Percentiles rank a stretch among this genome's conserved stretches.
Conservation (phyloP, 1,284 basidiomycete genomes). For the Trametes pubescens region DNA sequence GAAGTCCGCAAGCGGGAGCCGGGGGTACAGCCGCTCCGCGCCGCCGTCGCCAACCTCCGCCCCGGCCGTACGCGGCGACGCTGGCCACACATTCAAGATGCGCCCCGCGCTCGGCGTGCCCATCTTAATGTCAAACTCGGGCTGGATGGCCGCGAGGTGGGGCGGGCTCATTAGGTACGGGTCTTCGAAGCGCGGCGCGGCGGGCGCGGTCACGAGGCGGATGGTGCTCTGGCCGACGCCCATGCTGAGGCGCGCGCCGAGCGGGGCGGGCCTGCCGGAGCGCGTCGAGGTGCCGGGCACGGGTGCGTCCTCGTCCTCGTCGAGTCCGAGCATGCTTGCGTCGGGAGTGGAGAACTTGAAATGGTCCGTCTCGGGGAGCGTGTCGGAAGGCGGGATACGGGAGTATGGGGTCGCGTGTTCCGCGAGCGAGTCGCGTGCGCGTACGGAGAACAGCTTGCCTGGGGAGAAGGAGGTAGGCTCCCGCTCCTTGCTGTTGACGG, state of each 20-base stretch:
- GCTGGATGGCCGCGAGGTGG: conserved; percentile 65
- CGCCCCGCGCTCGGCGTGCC: conserved; percentile 56
- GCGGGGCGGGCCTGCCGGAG: conserved; percentile 63
- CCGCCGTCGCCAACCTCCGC: conserved; percentile 6
- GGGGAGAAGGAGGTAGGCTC: conserved; percentile 26
- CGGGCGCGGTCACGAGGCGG: conserved; percentile 55
- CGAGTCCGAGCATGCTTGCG: conserved; percentile 34
- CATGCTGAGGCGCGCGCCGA: conserved; percentile 62
- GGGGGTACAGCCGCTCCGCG: conserved; percentile 45
- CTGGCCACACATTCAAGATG: conserved; percentile 52
- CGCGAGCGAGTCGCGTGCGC: conserved; percentile 52
- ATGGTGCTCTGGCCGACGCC: conserved; percentile 56
- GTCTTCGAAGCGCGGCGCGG: conserved; percentile 10
- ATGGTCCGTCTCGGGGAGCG: conserved; percentile 53
- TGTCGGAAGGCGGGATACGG: conserved; percentile 54
- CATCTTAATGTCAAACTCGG: conserved; percentile 70
- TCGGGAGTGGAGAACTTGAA: conserved; percentile 55
- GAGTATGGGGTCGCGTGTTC: conserved; percentile 60
- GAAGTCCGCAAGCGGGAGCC: conserved; percentile 56
- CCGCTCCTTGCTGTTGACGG: conserved; percentile 10
- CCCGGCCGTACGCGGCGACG: conserved; percentile 44
- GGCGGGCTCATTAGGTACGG: conserved; percentile 53
- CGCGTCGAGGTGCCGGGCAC: conserved; percentile 64
- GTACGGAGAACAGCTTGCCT: conserved; percentile 30
- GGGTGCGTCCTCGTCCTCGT: conserved; percentile 43